A percentile compares a stretch with the other conserved stretches of the same genome.
phyloP scores from a whole-genome alignment of 139 green algal species.

The Coelastrella sp. region DNA sequence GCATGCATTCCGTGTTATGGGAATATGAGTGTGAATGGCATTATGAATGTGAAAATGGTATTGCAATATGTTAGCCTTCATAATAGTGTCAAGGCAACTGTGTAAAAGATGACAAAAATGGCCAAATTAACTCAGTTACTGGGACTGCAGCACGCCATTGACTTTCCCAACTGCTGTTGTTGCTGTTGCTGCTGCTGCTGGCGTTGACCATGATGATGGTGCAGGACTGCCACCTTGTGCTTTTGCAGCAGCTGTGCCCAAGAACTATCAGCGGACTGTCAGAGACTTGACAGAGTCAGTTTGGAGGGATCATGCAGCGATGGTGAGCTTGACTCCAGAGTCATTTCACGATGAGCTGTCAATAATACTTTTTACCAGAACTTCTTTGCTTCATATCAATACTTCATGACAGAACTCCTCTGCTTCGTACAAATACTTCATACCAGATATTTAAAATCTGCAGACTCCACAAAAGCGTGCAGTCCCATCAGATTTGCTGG shows the following conservation, averaged over 20 bases:
- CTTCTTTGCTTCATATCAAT: no score
- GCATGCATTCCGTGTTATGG: no score
- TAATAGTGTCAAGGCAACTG: neutral
- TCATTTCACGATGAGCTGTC: no score
- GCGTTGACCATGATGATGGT: neutral
- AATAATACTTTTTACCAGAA: no score
- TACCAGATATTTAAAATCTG: no score
- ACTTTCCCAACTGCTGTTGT: neutral
- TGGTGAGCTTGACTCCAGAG: constrained; percentile 24
- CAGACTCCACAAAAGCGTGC: no score
- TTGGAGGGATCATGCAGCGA: constrained; percentile 44
- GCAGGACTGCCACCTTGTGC: constrained; percentile 55
- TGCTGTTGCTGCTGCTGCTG: neutral
- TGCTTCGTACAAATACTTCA: no score
- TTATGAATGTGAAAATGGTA: no score
- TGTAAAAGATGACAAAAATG: neutral
- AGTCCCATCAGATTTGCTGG: no score
- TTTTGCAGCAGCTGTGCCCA: constrained; percentile 58
- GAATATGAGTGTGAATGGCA: no score
- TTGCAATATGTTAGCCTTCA: neutral
- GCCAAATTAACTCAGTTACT: neutral
- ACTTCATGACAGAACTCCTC: no score
- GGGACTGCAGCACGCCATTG: neutral
- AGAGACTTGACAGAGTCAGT: constrained; percentile 53
- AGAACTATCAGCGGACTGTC: constrained; percentile 53